Percentiles rank a stretch among this genome's conserved stretches.
These are phyloP conservation scores for Fusarium nematophilum DNA, from an alignment of 2,329 filamentous ascomycete genomes.

Conservation along the genomic window DNA sequence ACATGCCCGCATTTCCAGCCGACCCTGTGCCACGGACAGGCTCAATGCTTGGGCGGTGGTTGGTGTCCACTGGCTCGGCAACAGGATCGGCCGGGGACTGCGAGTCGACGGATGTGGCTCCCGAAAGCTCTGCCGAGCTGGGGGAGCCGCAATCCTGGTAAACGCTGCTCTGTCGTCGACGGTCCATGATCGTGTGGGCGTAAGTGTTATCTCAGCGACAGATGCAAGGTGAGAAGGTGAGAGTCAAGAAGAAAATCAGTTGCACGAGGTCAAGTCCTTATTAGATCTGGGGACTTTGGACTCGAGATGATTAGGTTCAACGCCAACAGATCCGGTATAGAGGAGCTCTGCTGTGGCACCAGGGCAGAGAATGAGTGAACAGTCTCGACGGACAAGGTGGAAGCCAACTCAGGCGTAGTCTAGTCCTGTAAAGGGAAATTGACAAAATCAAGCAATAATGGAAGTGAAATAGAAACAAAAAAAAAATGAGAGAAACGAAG, in stretches of 20 bases:
- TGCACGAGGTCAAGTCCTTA: not conserved
- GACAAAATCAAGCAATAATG: not conserved
- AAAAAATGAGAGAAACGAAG: not conserved
- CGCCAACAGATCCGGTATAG: not conserved
- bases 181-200: constrained; percentile 13
- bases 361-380: constrained; percentile 13
- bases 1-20: constrained; percentile 31
- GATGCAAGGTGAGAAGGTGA: not conserved
- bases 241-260: not conserved
- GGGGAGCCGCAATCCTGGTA: constrained; percentile 2
- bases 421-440: no score
- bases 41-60: constrained; percentile 30
- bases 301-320: constrained; percentile 16
- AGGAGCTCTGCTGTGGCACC: constrained; percentile 14
- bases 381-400: not conserved
- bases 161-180: constrained; percentile 25
- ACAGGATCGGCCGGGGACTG: not conserved
- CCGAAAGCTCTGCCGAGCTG: constrained; percentile 15
- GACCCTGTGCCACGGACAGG: constrained; percentile 16
- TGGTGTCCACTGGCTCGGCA: constrained; percentile 16
- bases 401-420: not conserved
- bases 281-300: not conserved
- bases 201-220: not conserved
- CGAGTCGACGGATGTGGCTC: constrained; percentile 27
- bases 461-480: not conserved